phyloP scores from a whole-genome alignment of 257 asterid species.

The Prunella vulgaris region DNA sequence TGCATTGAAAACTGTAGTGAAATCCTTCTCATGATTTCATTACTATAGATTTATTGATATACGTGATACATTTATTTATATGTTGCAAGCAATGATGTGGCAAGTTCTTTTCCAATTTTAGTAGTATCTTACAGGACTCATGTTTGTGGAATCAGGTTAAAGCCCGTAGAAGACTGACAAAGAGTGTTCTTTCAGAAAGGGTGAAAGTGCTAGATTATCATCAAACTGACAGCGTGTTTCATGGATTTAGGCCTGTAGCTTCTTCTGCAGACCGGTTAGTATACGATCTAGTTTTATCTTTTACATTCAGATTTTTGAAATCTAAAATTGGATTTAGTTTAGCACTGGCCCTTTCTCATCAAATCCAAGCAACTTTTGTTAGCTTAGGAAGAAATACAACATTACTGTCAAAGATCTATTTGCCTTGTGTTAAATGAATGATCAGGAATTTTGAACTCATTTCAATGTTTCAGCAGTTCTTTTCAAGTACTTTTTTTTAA shows the following conservation, averaged over 20 bases:
- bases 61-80: neutral
- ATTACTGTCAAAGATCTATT: neutral
- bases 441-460: neutral
- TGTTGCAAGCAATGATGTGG: neutral
- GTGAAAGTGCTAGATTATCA: conserved; percentile 58
- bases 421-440: neutral
- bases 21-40: neutral
- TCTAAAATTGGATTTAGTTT: neutral
- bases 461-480: neutral
- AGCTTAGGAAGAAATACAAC: neutral
- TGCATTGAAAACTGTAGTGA: neutral
- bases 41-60: neutral
- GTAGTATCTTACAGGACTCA: conserved; percentile 12
- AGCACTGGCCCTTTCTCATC: conserved; percentile 4
- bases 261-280: conserved; percentile 68
- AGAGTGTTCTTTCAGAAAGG: conserved; percentile 62
- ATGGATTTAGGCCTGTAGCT: conserved; percentile 68
- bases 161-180: conserved; percentile 48
- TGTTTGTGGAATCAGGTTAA: conserved; percentile 42
- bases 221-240: conserved; percentile 59
- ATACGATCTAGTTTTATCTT: conserved; percentile 15
- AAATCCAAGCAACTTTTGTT: neutral
- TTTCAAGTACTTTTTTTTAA: neutral
- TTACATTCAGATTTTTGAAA: conserved; percentile 12
- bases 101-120: neutral